Base-by-base conservation (phyloP, 2,329 filamentous ascomycete species). In the Pseudocercospora eumusae region DNA sequence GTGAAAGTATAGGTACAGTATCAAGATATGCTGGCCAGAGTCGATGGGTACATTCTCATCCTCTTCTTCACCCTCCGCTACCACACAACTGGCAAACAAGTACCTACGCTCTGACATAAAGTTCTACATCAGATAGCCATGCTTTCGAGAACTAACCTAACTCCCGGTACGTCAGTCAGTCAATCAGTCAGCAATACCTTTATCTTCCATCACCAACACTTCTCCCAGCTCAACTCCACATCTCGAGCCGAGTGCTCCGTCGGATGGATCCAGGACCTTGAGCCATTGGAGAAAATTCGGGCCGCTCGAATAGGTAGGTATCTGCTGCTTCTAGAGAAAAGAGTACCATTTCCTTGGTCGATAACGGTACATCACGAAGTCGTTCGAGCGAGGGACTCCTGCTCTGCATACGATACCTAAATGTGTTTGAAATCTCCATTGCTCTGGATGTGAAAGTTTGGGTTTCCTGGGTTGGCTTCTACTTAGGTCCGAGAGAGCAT, bases 291-390 rank as follows among this genome's bases (percentile, higher is more conserved):
- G 69, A 44, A 86, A 66, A 27, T 82, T 83, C 33, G 78, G 73
- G 76, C 83, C 83, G 15, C 83, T 74, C 53, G 86, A 72, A n/a
- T n/a, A n/a, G n/a, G 64, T 83, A 85, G 0, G 83, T 85, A 68
- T 87, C 84, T 0, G 82, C 80, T n/a, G n/a, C n/a, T n/a, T n/a
- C 66, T 86, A 84, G 52, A 85, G 79, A 70, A 86, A 86, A 58
- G 84, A 74, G 64, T 80, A 87, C 84, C 84, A 87, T 60, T 81
- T 82, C n/a, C 21, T 18, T n/a, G n/a, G n/a, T n/a, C n/a, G n/a
- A n/a, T n/a, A n/a, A n/a, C n/a, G n/a, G n/a, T n/a, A n/a, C n/a
- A n/a, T n/a, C n/a, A n/a, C n/a, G n/a, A n/a, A n/a, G n/a, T n/a
- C n/a, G n/a, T n/a, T n/a, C n/a, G n/a, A n/a, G n/a, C n/a, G n/a